Conservation (phyloP, 108 stramenopile species). For the Cyclotella sp. region DNA sequence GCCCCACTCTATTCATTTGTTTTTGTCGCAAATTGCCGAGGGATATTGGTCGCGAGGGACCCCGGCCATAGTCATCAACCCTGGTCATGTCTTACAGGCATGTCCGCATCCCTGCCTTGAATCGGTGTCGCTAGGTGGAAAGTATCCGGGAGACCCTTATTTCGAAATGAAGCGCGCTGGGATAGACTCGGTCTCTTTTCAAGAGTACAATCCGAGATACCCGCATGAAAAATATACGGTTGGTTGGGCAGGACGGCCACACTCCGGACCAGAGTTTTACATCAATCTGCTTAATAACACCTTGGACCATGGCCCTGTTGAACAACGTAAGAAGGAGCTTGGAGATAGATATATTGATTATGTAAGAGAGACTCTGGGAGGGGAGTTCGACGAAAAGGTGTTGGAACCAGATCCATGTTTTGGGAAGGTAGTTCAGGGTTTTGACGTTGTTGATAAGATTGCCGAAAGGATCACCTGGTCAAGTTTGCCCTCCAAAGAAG, state of each 20-base stretch:
- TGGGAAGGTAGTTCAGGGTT: constrained; percentile 81
- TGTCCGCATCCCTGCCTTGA: constrained; percentile 79
- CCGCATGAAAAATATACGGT: constrained; percentile 85
- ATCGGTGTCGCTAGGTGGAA: constrained; percentile 37
- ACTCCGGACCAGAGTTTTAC: constrained; percentile 93
- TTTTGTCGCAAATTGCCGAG: constrained; percentile 54
- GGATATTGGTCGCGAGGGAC: constrained; percentile 70
- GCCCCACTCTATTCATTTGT: constrained; percentile 60
- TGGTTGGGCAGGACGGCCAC: constrained; percentile 88
- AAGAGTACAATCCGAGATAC: constrained; percentile 80
- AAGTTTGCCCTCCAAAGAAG: constrained; percentile 25
- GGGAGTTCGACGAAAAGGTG: constrained; percentile 9
- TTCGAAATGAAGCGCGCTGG: constrained; percentile 51
- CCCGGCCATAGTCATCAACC: constrained; percentile 76
- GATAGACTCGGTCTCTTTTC: constrained; percentile 65
- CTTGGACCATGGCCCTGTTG: constrained; percentile 87
- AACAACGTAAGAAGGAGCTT: constrained; percentile 36
- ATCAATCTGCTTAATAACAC: constrained; percentile 86
- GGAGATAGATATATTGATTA: constrained; percentile 54
- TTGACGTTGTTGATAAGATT: constrained; percentile 67
- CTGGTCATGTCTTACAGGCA: constrained; percentile 86
- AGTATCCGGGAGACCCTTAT: constrained; percentile 50
- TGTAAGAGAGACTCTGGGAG: constrained; percentile 17
- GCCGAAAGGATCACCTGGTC: constrained; percentile 41
- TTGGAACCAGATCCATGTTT: constrained; percentile 94